Base-by-base conservation (phyloP, 2,329 filamentous ascomycete genomes). In the Aspergillus tanneri region DNA sequence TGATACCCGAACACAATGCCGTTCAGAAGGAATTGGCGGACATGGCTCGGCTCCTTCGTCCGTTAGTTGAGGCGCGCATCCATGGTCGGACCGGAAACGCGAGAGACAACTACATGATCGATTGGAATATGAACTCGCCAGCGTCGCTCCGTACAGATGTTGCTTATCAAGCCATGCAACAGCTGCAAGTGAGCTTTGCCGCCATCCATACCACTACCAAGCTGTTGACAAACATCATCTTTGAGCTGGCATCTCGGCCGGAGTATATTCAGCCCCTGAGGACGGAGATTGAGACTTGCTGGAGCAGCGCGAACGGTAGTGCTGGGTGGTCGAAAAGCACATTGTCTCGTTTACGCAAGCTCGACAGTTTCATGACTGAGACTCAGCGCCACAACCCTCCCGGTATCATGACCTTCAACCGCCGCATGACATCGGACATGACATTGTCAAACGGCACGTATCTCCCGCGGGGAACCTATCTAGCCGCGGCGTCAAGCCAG, bases 141-240 rank as follows among this genome's bases (percentile, higher is more conserved):
- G n/a, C n/a, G n/a, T n/a, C n/a, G n/a, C n/a, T n/a, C n/a, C n/a
- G n/a, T n/a, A n/a, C n/a, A n/a, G n/a, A n/a, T n/a, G n/a, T n/a
- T n/a, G n/a, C n/a, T n/a, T n/a, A n/a, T n/a, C n/a, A n/a, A n/a
- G n/a, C n/a, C n/a, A n/a, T n/a, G n/a, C n/a, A n/a, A n/a, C n/a
- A n/a, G n/a, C n/a, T n/a, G n/a, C n/a, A n/a, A n/a, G n/a, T n/a
- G n/a, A n/a, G n/a, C n/a, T n/a, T 34, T 18, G 60, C 54, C 11
- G 57, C 55, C 16, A 50, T 60, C 9, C 62, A 64, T 38, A 60
- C 58, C 1, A 52, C 58, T 9, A 36, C 53, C 5, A 60, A 59
- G 47, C 47, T 47, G 12, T 43, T 40, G 1, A 50, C 53, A 2
- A 52, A 61, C 45, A 49, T 44, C 28, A 18, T 55, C 7, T 55